Evolutionary conservation across 805 yeast genomes (phyloP), one percentile per base, ranked within the genome.

Genomic region (Wickerhamomyces rabaulensis): DNA sequence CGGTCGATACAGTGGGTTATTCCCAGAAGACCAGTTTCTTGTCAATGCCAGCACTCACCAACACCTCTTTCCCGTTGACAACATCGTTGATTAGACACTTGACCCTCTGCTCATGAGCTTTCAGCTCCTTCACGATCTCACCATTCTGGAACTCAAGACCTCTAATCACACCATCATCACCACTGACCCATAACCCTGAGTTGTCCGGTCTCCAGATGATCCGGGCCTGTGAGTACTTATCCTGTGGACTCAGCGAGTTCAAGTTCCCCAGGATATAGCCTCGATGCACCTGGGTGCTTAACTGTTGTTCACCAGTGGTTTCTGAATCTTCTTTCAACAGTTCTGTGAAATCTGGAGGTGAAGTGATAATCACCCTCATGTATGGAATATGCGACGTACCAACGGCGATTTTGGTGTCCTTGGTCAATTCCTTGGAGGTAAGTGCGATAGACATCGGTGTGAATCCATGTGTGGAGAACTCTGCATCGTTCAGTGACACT

Each of bases 361-460:
- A 60, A 0, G 81, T 71, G 0, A 86, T 61, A 1, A 88, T 73
- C 12, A 86, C 52, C 52, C 95, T 64, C 87, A 86, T 79, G 56
- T 72, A 84, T 4, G 96, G 96, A 13, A 77, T 74, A 56, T 87
- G 92, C 1, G 90, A 81, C 0, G 96, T 88, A 0, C 82, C 88
- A 8, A 86, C 74, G 0, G 83, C 80, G 15, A 84, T 57, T 21
- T 71, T 52, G 0, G 69, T 67, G 2, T 54, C 52, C 7, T n/a
- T 44, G 45, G 3, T 33, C 35, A 50, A 46, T 0, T 50, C 46
- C 3, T 40, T 22, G 5, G 48, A 45, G 6, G 63, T 61, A 9
- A 63, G 54, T 0, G 69, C 50, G 8, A 79, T 63, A 9, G 65
- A 54, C 71, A 78, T 70, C 13, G 87, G 83, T 16, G 82, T 74